Evolutionary conservation across 805 yeast species (phyloP), one percentile per base, ranked within the genome.

Genomic region (Hanseniaspora hatyaiensis): DNA sequence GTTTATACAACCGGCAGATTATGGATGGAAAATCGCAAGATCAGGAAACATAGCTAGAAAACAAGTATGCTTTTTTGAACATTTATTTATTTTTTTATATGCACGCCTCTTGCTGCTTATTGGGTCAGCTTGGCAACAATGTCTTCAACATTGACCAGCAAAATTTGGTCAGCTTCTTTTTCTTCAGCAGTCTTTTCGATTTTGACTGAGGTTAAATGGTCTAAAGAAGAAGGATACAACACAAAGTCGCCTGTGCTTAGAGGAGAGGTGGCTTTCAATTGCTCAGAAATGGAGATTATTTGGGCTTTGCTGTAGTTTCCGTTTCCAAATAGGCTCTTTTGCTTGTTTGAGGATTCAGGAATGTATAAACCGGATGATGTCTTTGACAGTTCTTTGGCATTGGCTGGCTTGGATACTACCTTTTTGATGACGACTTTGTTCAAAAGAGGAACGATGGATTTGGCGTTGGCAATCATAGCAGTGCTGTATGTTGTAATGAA

Each of bases 341-440:
- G 33, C 3, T 13, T 23, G 13, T 36, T 36, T 8, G 39, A 18
- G 13, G 48, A 44, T 70, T 88, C 96, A 53, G 97, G 97, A 56
- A 88, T 81, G 69, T 78, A 84, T 60, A 88, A 76, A 61, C 97
- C 97, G 38, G 92, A 79, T 50, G 95, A 82, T 51, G 97, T 88
- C 72, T 87, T 75, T 55, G 89, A 74, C 15, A 44, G 28, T 15
- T 44, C 37, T 20, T 44, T 44, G 16, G 29, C 41, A 19, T 39
- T 39, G 18, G 16, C 13, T 13, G 29, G 31, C 61, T 84, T 81
- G 51, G 95, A 94, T 74, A 86, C 87, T 62, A 82, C 69, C 68
- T 96, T 83, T 72, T 88, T 96, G 53, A 92, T 96, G 54, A 92
- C 77, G 52, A 92, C 89, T 70, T 98, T 82, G 79, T 92, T 97